Percentiles rank a stretch among this genome's conserved stretches.
These are phyloP conservation scores for Coniochaeta sp. DNA, from an alignment of 2,329 filamentous ascomycete species.

Conservation along the genomic window DNA sequence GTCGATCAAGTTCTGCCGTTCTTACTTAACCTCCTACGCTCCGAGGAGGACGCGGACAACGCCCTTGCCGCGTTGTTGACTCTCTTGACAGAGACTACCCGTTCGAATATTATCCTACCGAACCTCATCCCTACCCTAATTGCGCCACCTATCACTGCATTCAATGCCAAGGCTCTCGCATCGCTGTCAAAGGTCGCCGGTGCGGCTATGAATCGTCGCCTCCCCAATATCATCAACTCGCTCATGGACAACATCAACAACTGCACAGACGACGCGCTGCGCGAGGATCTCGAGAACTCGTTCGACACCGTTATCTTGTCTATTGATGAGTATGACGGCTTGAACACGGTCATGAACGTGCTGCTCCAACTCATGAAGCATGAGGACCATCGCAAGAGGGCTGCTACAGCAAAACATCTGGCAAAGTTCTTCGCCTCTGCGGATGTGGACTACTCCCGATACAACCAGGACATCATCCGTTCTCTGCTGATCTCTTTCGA, in stretches of 20 bases:
- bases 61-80: conserved; percentile 89
- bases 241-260: conserved; percentile 88
- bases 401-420: conserved; percentile 70
- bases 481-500: conserved; percentile 87
- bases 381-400: conserved; percentile 80
- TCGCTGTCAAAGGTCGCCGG: conserved; percentile 90
- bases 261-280: conserved; percentile 66
- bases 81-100: conserved; percentile 83
- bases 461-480: conserved; percentile 92
- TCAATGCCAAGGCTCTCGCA: conserved; percentile 90
- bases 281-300: conserved; percentile 64
- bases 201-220: conserved; percentile 78
- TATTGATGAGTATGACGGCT: conserved; percentile 90
- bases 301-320: conserved; percentile 88
- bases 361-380: conserved; percentile 84
- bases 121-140: conserved; percentile 93
- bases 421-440: conserved; percentile 77
- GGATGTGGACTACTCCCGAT: conserved; percentile 85
- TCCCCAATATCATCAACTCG: conserved; percentile 86
- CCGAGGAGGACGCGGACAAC: conserved; percentile 81
- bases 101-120: conserved; percentile 93
- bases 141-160: conserved; percentile 80
- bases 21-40: conserved; percentile 81
- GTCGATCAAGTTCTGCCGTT: conserved; percentile 93
- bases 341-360: conserved; percentile 93